Conservation (phyloP, 2,329 filamentous ascomycete genomes). For the Stemphylium vesicarium region DNA sequence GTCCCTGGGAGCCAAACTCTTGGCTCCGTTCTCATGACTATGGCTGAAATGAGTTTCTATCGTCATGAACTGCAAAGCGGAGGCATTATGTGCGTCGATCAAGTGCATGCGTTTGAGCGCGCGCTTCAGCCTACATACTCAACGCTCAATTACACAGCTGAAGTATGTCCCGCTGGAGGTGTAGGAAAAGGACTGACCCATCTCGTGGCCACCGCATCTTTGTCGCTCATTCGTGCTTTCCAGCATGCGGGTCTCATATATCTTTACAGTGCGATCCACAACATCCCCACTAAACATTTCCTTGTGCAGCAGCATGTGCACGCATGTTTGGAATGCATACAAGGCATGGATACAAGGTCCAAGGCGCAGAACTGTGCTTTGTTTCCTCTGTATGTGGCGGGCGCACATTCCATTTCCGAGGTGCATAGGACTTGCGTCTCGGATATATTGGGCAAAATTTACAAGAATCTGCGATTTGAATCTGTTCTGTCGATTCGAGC, state of each 20-base stretch:
- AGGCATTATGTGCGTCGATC: background rate
- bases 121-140: conserved; percentile 10
- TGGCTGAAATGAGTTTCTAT: conserved; percentile 16
- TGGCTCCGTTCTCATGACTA: conserved; percentile 3
- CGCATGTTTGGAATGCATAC: conserved; percentile 20
- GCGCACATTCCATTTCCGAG: conserved; percentile 13
- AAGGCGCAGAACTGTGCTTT: conserved; percentile 20
- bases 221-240: conserved; percentile 16
- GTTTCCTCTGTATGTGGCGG: conserved; percentile 24
- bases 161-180: background rate
- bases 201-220: conserved; percentile 1
- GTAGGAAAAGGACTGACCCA: background rate
- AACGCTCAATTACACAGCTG: background rate
- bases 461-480: conserved; percentile 19
- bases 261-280: conserved; percentile 21
- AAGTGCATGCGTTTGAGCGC: conserved; percentile 6
- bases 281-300: conserved; percentile 13
- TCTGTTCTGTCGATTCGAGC: conserved; percentile 14
- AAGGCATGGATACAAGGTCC: conserved; percentile 14
- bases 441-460: conserved; percentile 12
- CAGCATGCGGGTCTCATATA: conserved; percentile 23
- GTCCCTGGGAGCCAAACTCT: conserved; percentile 6
- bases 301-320: conserved; percentile 23
- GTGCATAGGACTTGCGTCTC: conserved; percentile 6
- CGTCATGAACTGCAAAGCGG: conserved; percentile 4